Percentiles rank a stretch among this genome's conserved stretches.
These are phyloP conservation scores for Cutaneotrichosporon sp. DNA, from an alignment of 1,284 basidiomycete genomes.

Conservation along the genomic window DNA sequence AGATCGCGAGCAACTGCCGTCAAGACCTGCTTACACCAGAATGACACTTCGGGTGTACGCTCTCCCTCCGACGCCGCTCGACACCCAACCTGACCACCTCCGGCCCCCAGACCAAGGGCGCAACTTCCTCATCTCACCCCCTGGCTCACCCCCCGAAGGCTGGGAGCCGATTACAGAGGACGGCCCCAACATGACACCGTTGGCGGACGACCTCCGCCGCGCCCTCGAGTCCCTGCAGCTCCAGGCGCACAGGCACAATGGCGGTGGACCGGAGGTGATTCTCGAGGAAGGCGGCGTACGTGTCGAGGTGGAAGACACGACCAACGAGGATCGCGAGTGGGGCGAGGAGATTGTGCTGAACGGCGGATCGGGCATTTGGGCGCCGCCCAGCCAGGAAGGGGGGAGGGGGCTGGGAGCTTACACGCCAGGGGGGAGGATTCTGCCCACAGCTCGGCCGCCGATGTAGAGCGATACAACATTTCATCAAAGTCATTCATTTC, in stretches of 20 bases:
- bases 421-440: constrained; percentile 29
- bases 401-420: constrained; percentile 4
- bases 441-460: constrained; percentile 41
- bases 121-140: constrained; percentile 96
- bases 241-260: constrained; percentile 15
- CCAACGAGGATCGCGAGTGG: constrained; percentile 17
- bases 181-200: constrained; percentile 77
- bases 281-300: constrained; percentile 40
- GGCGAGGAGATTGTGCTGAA: constrained; percentile 9
- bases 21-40: constrained; percentile 42
- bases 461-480: constrained; percentile 14
- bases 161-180: constrained; percentile 93
- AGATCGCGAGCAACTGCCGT: background rate
- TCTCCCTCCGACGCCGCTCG: constrained; percentile 63
- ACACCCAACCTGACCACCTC: constrained; percentile 53
- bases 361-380: background rate
- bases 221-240: constrained; percentile 58
- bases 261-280: constrained; percentile 35
- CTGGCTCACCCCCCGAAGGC: constrained; percentile 94
- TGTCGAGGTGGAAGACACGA: constrained; percentile 43
- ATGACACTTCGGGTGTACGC: constrained; percentile 69
- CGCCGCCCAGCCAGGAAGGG: background rate
- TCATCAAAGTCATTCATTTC: too few relatives aligned
- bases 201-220: constrained; percentile 82
- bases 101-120: constrained; percentile 73